Evolutionary conservation across 331 rosid species (phyloP).

Genomic region (Quercus phellos): DNA sequence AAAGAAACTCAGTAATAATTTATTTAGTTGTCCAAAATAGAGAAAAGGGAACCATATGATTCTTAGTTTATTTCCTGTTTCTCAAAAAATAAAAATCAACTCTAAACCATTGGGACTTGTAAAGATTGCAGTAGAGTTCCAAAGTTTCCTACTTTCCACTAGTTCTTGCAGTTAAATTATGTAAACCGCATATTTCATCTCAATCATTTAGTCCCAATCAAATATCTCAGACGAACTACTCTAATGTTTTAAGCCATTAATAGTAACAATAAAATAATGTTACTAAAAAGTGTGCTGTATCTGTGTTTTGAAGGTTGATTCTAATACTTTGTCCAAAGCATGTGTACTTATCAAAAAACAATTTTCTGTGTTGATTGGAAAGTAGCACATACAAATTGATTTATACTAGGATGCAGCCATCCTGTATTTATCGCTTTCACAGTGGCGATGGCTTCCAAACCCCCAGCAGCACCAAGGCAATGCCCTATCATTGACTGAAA

Average conservation of each 20-base stretch:
- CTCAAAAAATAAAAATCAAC: not conserved
- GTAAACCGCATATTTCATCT: not conserved
- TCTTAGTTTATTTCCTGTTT: not conserved
- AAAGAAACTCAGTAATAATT: conserved; percentile 1
- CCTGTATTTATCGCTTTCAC: conserved; percentile 89
- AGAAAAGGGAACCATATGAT: not conserved
- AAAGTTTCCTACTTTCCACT: not conserved
- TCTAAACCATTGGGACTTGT: not conserved
- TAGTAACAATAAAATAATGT: not conserved
- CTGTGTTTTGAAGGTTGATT: not conserved
- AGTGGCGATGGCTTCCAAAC: conserved; percentile 98
- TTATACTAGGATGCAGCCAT: conserved; percentile 94
- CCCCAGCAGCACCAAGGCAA: conserved; percentile 97
- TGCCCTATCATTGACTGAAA: conserved; percentile 89
- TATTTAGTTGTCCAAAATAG: not conserved
- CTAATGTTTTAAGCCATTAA: not conserved
- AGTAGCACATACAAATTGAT: conserved; percentile 75
- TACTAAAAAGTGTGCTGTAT: not conserved
- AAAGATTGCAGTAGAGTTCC: not conserved
- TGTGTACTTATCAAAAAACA: too few relatives aligned
- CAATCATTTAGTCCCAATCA: not conserved
- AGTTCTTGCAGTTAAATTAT: not conserved
- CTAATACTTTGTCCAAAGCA: not conserved
- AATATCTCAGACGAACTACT: not conserved
- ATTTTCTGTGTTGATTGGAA: not conserved